A percentile compares a stretch with the other conserved stretches of the same genome.
phyloP scores from a whole-genome alignment of 768 basidiomycete genomes.

The Fomitopsis pulvina region DNA sequence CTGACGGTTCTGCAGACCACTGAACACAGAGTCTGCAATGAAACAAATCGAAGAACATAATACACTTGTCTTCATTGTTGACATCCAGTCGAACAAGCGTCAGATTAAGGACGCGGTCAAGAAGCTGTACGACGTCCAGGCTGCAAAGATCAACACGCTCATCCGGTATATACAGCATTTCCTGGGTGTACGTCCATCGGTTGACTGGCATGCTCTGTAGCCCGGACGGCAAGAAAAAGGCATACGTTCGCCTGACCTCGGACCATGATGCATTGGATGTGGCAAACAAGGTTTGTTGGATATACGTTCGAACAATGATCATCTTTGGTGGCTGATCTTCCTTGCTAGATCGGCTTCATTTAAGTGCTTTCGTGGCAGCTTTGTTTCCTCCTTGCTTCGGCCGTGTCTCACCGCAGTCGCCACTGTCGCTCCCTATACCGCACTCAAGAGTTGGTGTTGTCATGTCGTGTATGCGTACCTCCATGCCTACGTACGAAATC shows the following conservation, averaged over 20 bases:
- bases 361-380: slow-evolving; percentile 30
- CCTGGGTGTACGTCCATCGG: neutral
- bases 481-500: slow-evolving; percentile 5
- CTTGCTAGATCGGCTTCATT: slow-evolving; percentile 84
- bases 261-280: slow-evolving; percentile 96
- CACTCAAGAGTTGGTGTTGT: no score
- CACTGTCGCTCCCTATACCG: no score
- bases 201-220: slow-evolving; percentile 29
- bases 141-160: slow-evolving; percentile 95
- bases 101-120: slow-evolving; percentile 99
- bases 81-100: slow-evolving; percentile 92
- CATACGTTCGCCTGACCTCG: slow-evolving; percentile 91
- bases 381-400: neutral
- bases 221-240: slow-evolving; percentile 99
- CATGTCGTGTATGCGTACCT: slow-evolving; percentile 8
- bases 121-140: slow-evolving; percentile 97
- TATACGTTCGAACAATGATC: neutral
- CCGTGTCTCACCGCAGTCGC: no score
- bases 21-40: slow-evolving; percentile 98
- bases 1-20: slow-evolving; percentile 41
- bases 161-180: slow-evolving; percentile 64
- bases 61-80: slow-evolving; percentile 97
- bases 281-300: slow-evolving; percentile 79
- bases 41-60: slow-evolving; percentile 99
- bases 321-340: neutral